phyloP scores from a whole-genome alignment of 805 yeast genomes.

The Wickerhamiella brachini region DNA sequence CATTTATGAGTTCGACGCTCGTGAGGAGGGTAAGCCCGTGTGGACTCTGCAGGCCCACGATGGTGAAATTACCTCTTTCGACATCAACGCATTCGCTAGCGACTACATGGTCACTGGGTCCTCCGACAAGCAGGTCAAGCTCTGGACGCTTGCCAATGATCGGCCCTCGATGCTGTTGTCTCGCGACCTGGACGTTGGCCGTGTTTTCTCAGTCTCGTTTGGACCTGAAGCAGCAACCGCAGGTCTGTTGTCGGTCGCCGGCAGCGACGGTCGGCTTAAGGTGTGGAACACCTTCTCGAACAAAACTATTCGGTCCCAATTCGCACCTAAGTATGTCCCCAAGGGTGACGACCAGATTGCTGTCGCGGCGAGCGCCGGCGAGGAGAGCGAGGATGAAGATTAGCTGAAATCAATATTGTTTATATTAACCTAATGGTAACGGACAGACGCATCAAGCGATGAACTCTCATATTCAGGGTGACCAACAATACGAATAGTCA shows the following conservation, averaged over 20 bases:
- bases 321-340: slow-evolving; percentile 29
- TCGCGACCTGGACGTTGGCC: slow-evolving; percentile 89
- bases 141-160: slow-evolving; percentile 62
- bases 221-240: slow-evolving; percentile 79
- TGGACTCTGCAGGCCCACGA: slow-evolving; percentile 98
- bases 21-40: slow-evolving; percentile 50
- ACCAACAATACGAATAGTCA: too few species aligned
- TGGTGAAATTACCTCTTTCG: slow-evolving; percentile 75
- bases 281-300: slow-evolving; percentile 89
- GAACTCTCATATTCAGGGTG: too few species aligned
- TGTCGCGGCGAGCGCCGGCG: slow-evolving; percentile 10
- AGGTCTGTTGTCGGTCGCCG: slow-evolving; percentile 77
- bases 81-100: slow-evolving; percentile 49
- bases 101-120: slow-evolving; percentile 79
- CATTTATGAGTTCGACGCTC: slow-evolving; percentile 77
- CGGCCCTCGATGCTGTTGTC: slow-evolving; percentile 78
- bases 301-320: slow-evolving; percentile 56
- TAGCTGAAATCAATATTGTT: background rate
- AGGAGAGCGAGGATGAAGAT: slow-evolving; percentile 11
- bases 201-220: slow-evolving; percentile 68
- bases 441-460: too few species aligned
- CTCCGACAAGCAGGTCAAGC: slow-evolving; percentile 69
- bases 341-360: slow-evolving; percentile 8
- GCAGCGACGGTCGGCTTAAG: slow-evolving; percentile 70
- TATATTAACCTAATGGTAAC: background rate